Percentiles rank a stretch among this genome's conserved stretches.
These are phyloP conservation scores for Myriosclerotinia curreyana DNA, from an alignment of 2,329 filamentous ascomycete genomes.

Conservation along the genomic window DNA sequence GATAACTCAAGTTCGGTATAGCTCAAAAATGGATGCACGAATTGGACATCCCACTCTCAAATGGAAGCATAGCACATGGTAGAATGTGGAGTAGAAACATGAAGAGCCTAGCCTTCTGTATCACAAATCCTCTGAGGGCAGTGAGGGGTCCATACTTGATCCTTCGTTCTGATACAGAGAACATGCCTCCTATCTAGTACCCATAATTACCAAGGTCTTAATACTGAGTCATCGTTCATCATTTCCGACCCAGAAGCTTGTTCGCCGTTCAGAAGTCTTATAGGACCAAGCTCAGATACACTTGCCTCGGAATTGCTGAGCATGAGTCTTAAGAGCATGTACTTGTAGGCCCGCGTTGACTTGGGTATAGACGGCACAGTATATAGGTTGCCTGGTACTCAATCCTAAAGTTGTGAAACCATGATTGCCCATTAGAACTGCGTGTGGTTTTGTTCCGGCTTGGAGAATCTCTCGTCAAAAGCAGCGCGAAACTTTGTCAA, in stretches of 20 bases:
- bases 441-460: constrained; percentile 34
- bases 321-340: constrained; percentile 37
- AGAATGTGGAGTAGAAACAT: not conserved
- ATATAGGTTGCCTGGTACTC: constrained; percentile 44
- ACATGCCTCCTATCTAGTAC: constrained; percentile 33
- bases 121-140: not conserved
- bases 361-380: constrained; percentile 45
- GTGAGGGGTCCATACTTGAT: not conserved
- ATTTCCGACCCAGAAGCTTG: constrained; percentile 31
- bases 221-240: constrained; percentile 36
- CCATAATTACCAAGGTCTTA: constrained; percentile 38
- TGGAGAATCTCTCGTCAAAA: constrained; percentile 40
- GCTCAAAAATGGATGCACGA: not conserved
- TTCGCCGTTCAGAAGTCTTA: constrained; percentile 27
- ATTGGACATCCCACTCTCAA: not conserved
- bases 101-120: constrained; percentile 8
- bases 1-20: not conserved
- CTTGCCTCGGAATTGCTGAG: constrained; percentile 23
- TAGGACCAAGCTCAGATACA: not conserved
- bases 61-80: constrained; percentile 7
- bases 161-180: constrained; percentile 31
- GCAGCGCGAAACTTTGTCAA: constrained; percentile 38
- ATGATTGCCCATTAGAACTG: constrained; percentile 47
- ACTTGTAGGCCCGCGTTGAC: constrained; percentile 46
- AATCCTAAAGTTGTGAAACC: constrained; percentile 44